Base-by-base conservation (phyloP, 2,329 filamentous ascomycete genomes). In the Tolypocladium inflatum region DNA sequence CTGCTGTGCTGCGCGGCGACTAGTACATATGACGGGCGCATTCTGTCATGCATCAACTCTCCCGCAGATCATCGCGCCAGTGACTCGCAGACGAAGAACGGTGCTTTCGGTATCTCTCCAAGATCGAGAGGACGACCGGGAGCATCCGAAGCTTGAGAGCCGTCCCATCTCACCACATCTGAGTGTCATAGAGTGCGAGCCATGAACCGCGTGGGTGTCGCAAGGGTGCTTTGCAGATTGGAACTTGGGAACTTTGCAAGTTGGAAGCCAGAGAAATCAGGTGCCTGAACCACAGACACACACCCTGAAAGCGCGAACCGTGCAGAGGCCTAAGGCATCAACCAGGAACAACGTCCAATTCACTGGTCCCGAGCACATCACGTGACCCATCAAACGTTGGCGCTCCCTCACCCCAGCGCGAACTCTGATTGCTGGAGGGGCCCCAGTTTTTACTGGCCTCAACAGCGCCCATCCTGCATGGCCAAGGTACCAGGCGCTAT, bases 401-500 rank as follows among this genome's bases (percentile, higher is more conserved):
- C 26, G 26, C 23, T 35, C 26, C 48, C 48, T 51, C 48, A 51
- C 48, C 48, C 33, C 48, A 33, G 42, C 54, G 54, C 54, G 30
- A 48, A 42, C 41, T 48, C 50, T 58, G 58, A 37, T 55, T 60
- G 39, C 57, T 52, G 33, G 54, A 48, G 26, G 8, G 30, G 58
- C 54, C 56, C 54, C 60, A 33, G 54, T 63, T 63, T 58, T 63
- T 43, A 58, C 61, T 57, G 63, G 62, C 61, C 58, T 64, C 61
- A 61, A 63, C 56, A 60, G 55, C 57, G 56, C 57, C 58, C 26
- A 55, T 60, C 55, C 64, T 71, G 64, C 67, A 69, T 70, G 63
- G 57, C 55, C 63, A 65, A 70, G 65, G 68, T 71, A 71, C 68
- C 68, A 58, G 63, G 51, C 66, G 64, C 66, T 65, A 67, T 69